Base-by-base conservation (phyloP, 352 stramenopile species). In the Globisporangium camurandrum region DNA sequence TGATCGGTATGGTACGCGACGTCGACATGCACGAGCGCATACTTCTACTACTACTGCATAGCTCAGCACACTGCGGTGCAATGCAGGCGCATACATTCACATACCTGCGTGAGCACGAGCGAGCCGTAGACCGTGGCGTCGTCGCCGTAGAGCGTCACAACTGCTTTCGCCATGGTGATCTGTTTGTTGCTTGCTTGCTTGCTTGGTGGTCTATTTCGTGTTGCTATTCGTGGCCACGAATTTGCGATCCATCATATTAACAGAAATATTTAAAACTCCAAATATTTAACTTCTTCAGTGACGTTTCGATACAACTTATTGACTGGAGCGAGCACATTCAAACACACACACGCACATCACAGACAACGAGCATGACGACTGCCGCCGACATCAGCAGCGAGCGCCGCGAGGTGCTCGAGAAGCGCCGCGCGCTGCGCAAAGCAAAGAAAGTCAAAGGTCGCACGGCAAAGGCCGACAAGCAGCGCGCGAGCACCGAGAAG, bases 121-220 rank as follows among this genome's bases (percentile, higher is more conserved):
- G 79, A 75, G 59, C 82, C 82, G 66, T 82, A 93, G 28, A 93
- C 77, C 41, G 67, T 57, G 44, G 75, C 79, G 64, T 93, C 79
- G 57, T 87, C 74, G 69, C 79, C 78, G 69, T 86, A 91, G 51
- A 93, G 78, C 57, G 82, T 93, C 64, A 80, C 86, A 54, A 93
- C 79, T 52, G 79, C 82, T 66, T 93, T 91, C 20, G 79, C 82
- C 79, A 91, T 86, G n/a, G n/a, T n/a, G n/a, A n/a, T n/a, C n/a
- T n/a, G 11, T 45, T 74, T 24, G 30, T 22, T 56, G 41, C 17
- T 56, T 19, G n/a, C n/a, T 9, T 48, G 40, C 30, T 19, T 40
- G 23, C 20, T 10, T 54, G 27, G n/a, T 24, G 37, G 3, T 46
- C 14, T 27, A 19, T n/a, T n/a, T n/a, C n/a, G n/a, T n/a, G n/a